A percentile compares a stretch with the other conserved stretches of the same genome.
Conservation (phyloP, 2,329 filamentous ascomycete species). For the Talaromyces albobiverticillius region DNA sequence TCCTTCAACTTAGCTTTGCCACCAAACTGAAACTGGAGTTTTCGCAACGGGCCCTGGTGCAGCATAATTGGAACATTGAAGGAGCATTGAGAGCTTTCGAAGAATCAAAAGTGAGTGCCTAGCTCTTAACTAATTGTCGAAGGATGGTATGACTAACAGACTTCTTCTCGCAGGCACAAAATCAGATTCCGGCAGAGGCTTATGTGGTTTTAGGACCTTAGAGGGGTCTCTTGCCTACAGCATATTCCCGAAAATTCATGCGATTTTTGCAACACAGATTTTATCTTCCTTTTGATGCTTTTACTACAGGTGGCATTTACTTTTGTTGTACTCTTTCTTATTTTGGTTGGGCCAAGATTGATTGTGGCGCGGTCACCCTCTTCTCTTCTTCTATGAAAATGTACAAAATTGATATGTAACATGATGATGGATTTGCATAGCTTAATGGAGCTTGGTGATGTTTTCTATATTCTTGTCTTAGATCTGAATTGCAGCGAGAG, state of each 20-base stretch:
- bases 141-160: slow-evolving; percentile 20
- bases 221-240: neutral
- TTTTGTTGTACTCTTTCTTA: no score
- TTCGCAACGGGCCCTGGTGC: slow-evolving; percentile 74
- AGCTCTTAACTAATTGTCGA: neutral
- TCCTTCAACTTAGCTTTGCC: slow-evolving; percentile 66
- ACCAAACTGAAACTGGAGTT: slow-evolving; percentile 79
- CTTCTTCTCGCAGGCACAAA: slow-evolving; percentile 26
- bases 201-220: slow-evolving; percentile 32
- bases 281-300: neutral
- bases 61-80: slow-evolving; percentile 77
- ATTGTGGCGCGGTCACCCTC: neutral
- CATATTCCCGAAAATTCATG: neutral
- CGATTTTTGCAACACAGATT: neutral
- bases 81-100: slow-evolving; percentile 73
- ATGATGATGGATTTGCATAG: slow-evolving; percentile 15
- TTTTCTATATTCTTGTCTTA: neutral
- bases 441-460: slow-evolving; percentile 8
- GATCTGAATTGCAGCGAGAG: neutral
- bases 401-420: slow-evolving; percentile 13
- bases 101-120: slow-evolving; percentile 61
- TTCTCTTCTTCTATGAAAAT: slow-evolving; percentile 12
- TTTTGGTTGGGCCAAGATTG: neutral
- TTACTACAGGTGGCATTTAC: neutral
- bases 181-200: slow-evolving; percentile 49